Base-by-base conservation (phyloP, 2,329 filamentous ascomycete genomes). In the Exophiala lecanii-corni region DNA sequence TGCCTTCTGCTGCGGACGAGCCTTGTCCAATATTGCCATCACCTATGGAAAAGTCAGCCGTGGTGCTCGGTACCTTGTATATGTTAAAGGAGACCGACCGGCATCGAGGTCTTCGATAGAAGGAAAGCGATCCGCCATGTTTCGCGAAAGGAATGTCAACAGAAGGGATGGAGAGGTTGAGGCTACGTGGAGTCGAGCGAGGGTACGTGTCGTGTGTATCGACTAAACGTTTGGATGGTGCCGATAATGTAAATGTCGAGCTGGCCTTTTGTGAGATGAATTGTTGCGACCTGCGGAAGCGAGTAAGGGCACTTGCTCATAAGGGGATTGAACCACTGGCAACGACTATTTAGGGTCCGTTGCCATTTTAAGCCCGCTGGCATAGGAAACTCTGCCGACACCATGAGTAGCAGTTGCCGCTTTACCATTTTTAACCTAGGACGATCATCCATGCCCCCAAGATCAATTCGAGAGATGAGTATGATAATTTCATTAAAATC, bases 71-170 rank as follows among this genome's bases (percentile, higher is more conserved):
- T 39, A 13, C 13, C 12, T 7, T 16, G 10, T 9, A 31, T 13
- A 7, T 15, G 4, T 42, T 6, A 12, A 37, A 36, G 41, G 47
- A 51, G 49, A 51, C 47, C 51, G 62, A 68, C 75, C 74, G 48
- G 71, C 73, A 64, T 85, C 81, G 61, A 89, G 85, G 59, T 89
- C 84, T 65, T 89, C 84, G 57, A 89, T 69, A 34, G 84, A 86
- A 57, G 84, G 84, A 64, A 89, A 89, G 59, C 83, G 73, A 67
- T 88, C 83, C 36, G 84, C 84, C 84, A 89, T 89, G 49, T 39
- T 50, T 40, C 41, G 31, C 12, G 25, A 9, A n/a, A n/a, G 25
- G n/a, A 28, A n/a, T n/a, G n/a, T n/a, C n/a, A 28, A n/a, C 9
- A 28, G 7, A 28, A n/a, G 7, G 7, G 25, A 9, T 28, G 25